Conservation (phyloP, 2,329 filamentous ascomycete species). For the Fusarium aywerte region DNA sequence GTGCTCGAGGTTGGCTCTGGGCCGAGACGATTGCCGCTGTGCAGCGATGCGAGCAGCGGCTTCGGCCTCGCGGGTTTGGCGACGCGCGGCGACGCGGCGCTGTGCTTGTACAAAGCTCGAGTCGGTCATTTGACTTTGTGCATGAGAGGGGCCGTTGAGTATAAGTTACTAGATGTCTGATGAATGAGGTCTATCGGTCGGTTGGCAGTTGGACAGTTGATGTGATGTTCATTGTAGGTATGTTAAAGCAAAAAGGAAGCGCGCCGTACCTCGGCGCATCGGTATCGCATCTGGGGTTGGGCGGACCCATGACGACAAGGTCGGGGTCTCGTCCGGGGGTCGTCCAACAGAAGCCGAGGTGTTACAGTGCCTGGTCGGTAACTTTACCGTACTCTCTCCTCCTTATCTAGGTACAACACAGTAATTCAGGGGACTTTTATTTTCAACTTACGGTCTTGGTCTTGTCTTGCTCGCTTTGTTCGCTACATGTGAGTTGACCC, state of each 20-base stretch:
- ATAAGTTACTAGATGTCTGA: background rate
- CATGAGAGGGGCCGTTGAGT: constrained; percentile 42
- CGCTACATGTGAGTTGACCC: constrained; percentile 1
- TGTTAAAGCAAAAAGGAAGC: constrained; percentile 28
- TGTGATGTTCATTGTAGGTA: constrained; percentile 12
- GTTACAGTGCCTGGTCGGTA: constrained; percentile 18
- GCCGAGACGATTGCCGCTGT: constrained; percentile 63
- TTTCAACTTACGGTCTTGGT: background rate
- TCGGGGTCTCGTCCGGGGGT: constrained; percentile 12
- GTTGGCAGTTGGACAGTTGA: constrained; percentile 6
- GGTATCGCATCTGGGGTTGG: constrained; percentile 31
- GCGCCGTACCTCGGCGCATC: constrained; percentile 20
- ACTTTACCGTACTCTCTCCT: background rate
- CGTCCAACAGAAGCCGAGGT: constrained; percentile 41
- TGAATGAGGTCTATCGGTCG: background rate
- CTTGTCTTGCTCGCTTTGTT: background rate
- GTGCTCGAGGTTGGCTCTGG: constrained; percentile 65
- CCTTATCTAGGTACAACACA: background rate
- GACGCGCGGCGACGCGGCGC: constrained; percentile 83
- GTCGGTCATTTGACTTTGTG: constrained; percentile 57
- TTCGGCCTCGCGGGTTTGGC: constrained; percentile 77
- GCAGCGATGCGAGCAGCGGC: constrained; percentile 65
- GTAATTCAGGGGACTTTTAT: background rate
- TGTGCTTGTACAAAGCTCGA: constrained; percentile 88
- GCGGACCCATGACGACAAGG: constrained; percentile 41